phyloP scores from a whole-genome alignment of 768 basidiomycete species.

The Suillus subaureus region DNA sequence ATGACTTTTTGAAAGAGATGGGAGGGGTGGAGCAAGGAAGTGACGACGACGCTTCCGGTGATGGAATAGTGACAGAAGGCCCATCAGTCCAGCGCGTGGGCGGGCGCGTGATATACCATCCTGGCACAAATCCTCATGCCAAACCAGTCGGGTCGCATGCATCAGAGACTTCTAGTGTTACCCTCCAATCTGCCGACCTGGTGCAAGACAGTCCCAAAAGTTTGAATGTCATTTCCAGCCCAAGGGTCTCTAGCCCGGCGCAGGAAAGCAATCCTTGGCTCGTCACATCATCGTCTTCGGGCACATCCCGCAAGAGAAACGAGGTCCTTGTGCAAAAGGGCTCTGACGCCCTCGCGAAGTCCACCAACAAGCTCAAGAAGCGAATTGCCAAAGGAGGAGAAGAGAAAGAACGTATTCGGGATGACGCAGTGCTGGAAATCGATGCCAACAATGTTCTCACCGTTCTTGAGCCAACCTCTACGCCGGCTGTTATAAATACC shows the following conservation, averaged over 20 bases:
- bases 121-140: slow-evolving; percentile 39
- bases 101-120: slow-evolving; percentile 66
- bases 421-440: slow-evolving; percentile 84
- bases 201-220: slow-evolving; percentile 35
- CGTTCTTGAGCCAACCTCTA: slow-evolving; percentile 17
- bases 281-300: slow-evolving; percentile 40
- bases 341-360: slow-evolving; percentile 61
- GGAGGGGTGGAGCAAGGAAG: slow-evolving; percentile 41
- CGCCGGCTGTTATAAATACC: not conserved
- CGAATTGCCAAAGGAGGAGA: slow-evolving; percentile 55
- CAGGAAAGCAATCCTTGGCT: slow-evolving; percentile 82
- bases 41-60: slow-evolving; percentile 31
- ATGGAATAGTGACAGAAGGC: slow-evolving; percentile 32
- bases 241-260: slow-evolving; percentile 16
- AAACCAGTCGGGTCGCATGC: slow-evolving; percentile 35
- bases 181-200: slow-evolving; percentile 60
- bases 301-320: slow-evolving; percentile 70
- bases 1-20: slow-evolving; percentile 76
- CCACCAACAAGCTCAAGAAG: slow-evolving; percentile 77
- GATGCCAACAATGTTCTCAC: slow-evolving; percentile 33
- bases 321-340: slow-evolving; percentile 71
- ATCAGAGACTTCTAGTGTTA: slow-evolving; percentile 69
- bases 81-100: slow-evolving; percentile 58
- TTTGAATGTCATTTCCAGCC: slow-evolving; percentile 17
- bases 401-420: slow-evolving; percentile 58